Conservation (phyloP, 257 asterid genomes). For the Gentiana straminea region DNA sequence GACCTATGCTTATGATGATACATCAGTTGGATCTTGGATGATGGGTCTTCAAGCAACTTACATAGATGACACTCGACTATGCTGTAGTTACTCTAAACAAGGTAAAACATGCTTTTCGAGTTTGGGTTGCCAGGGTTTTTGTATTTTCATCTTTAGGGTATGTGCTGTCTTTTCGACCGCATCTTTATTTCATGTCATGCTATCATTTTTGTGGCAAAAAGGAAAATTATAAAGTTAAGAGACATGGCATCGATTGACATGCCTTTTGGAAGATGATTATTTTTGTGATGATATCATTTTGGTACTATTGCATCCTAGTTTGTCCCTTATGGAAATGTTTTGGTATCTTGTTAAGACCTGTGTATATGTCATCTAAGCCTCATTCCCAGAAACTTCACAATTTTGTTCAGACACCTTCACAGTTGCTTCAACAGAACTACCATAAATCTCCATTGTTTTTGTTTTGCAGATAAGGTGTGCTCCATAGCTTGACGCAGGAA, state of each 20-base stretch:
- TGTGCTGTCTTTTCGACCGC: neutral
- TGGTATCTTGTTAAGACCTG: too few relatives aligned
- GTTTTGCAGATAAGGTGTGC: slow-evolving; percentile 60
- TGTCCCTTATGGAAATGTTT: too few relatives aligned
- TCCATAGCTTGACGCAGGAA: slow-evolving; percentile 38
- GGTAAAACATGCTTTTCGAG: slow-evolving; percentile 25
- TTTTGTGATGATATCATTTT: too few relatives aligned
- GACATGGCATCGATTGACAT: too few relatives aligned
- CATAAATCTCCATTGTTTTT: neutral
- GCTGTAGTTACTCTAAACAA: slow-evolving; percentile 60
- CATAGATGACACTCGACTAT: slow-evolving; percentile 67
- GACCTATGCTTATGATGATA: slow-evolving; percentile 74
- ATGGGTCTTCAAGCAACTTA: slow-evolving; percentile 78
- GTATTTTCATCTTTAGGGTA: neutral
- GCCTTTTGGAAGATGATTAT: too few relatives aligned
- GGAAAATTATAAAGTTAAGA: too few relatives aligned
- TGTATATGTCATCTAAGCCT: too few relatives aligned
- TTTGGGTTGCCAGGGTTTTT: neutral
- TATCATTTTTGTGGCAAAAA: neutral
- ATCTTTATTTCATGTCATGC: neutral
- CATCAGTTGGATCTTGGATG: slow-evolving; percentile 95
- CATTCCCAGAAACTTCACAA: too few relatives aligned
- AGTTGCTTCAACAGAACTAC: neutral
- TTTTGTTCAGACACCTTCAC: too few relatives aligned
- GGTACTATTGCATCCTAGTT: too few relatives aligned